These are phyloP conservation scores for Trichoderma virens DNA, from an alignment of 495 filamentous ascomycete genomes.

Conservation along the genomic window DNA sequence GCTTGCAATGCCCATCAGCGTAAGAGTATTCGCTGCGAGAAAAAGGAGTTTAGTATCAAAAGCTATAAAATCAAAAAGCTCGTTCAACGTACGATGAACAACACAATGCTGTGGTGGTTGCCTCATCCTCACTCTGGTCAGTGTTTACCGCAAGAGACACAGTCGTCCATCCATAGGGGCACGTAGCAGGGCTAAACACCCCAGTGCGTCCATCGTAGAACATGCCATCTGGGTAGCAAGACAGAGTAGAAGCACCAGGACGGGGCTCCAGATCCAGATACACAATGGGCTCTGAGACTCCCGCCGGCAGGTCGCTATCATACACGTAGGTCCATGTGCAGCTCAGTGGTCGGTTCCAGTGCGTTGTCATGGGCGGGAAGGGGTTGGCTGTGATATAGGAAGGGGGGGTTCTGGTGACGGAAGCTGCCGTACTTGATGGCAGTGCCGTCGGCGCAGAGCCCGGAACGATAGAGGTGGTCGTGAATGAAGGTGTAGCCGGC, in stretches of 20 bases:
- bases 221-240: conserved; percentile 11
- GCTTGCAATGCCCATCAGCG: not conserved
- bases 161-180: conserved; percentile 11
- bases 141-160: conserved; percentile 7
- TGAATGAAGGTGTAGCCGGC: not conserved
- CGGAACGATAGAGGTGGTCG: not conserved
- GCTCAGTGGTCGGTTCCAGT: conserved; percentile 6
- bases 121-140: not conserved
- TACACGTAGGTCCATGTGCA: conserved; percentile 9
- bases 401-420: not conserved
- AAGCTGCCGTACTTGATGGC: not conserved
- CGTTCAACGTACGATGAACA: conserved; percentile 8
- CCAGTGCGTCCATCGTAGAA: conserved; percentile 10
- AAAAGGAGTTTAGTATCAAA: not conserved
- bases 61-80: not conserved
- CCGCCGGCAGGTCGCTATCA: not conserved
- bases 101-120: conserved; percentile 8
- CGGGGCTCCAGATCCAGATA: conserved; percentile 9
- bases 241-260: not conserved
- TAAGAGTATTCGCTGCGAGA: conserved; percentile 8
- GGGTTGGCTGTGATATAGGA: not conserved
- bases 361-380: conserved; percentile 9
- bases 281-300: not conserved
- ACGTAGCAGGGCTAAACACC: conserved; percentile 6
- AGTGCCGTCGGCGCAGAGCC: not conserved